These are phyloP conservation scores for Hymenoscyphus infarciens DNA, from an alignment of 2,329 filamentous ascomycete genomes.

Conservation along the genomic window DNA sequence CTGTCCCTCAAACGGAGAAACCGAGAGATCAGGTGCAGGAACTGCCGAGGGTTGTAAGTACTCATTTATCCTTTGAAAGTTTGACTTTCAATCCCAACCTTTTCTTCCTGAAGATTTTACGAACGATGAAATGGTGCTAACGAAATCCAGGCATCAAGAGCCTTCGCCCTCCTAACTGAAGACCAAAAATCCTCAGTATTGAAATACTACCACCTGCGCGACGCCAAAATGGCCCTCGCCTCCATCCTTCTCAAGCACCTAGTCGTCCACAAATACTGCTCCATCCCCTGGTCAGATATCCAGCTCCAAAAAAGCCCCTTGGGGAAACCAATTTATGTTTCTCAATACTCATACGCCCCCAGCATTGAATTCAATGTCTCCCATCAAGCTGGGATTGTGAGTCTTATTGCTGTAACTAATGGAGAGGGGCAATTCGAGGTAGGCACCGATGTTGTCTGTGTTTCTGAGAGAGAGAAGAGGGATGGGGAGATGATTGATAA, in stretches of 20 bases:
- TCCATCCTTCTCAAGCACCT: conserved; percentile 73
- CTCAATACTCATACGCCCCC: neutral
- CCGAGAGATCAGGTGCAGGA: conserved; percentile 37
- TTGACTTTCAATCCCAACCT: neutral
- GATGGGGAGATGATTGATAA: conserved; percentile 54
- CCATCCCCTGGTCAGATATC: conserved; percentile 58
- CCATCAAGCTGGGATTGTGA: conserved; percentile 74
- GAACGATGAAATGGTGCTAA: neutral
- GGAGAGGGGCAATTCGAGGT: conserved; percentile 44
- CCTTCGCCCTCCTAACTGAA: conserved; percentile 48
- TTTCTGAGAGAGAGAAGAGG: conserved; percentile 62
- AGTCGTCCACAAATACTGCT: conserved; percentile 56
- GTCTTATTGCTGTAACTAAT: conserved; percentile 51
- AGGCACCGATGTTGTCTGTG: conserved; percentile 74
- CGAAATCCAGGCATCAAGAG: conserved; percentile 46
- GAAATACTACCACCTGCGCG: conserved; percentile 62
- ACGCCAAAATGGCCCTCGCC: conserved; percentile 70
- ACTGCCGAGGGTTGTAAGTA: conserved; percentile 29
- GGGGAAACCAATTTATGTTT: conserved; percentile 42
- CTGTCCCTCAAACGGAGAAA: conserved; percentile 39
- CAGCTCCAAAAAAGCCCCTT: conserved; percentile 51
- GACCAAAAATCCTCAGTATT: conserved; percentile 57
- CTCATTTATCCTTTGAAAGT: neutral
- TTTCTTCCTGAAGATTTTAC: too few relatives aligned
- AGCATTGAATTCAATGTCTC: conserved; percentile 67